Base-by-base conservation (phyloP, 176 grass and related monocot genomes). In the Lolium perenne region DNA sequence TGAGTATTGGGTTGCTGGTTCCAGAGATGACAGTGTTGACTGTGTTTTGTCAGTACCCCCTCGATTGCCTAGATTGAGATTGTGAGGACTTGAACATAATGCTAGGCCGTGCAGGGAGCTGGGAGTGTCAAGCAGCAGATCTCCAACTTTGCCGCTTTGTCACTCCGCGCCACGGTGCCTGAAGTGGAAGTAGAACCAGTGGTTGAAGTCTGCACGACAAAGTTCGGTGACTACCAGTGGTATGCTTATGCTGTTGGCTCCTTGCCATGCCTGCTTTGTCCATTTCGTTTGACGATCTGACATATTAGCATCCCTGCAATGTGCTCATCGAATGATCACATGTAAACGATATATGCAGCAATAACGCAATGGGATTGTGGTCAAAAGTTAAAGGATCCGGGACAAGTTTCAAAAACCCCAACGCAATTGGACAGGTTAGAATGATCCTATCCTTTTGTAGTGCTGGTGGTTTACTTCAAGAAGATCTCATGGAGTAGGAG, bases 151-250 rank as follows among this genome's bases (percentile, higher is more conserved):
- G 86, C 87, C 17, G 79, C 77, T 23, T 76, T 62, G 20, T 97
- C 97, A 25, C 92, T 99, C 74, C 76, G 59, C 21, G 48, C 76
- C 0, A 89, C 90, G 38, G 88, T 99, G 61, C 92, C 90, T 45
- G 87, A 93, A 45, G 81, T 92, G 60, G 82, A 95, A 74, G 83
- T 91, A 68, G 92, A 97, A 55, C 87, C 94, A 1, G 75, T 96
- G 86, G 92, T 99, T 91, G 94, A 91, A 86, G 84, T 91, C 83
- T 96, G 91, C 25, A 87, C 90, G 46, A 87, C 43, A 54, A 96
- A 90, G 68, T 99, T 96, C 74, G 97, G 92, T 15, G 97, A 99
- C 80, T 99, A 99, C 78, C 97, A 99, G 82, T 99, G 97, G 97
- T 99, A 93, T 7, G 79, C 71, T 53, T 99, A 93, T 7, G 79